A percentile compares a stretch with the other conserved stretches of the same genome.
Evolutionary conservation across 2,329 filamentous ascomycete genomes (phyloP).

Genomic region (Verticillium zaregamsianum): DNA sequence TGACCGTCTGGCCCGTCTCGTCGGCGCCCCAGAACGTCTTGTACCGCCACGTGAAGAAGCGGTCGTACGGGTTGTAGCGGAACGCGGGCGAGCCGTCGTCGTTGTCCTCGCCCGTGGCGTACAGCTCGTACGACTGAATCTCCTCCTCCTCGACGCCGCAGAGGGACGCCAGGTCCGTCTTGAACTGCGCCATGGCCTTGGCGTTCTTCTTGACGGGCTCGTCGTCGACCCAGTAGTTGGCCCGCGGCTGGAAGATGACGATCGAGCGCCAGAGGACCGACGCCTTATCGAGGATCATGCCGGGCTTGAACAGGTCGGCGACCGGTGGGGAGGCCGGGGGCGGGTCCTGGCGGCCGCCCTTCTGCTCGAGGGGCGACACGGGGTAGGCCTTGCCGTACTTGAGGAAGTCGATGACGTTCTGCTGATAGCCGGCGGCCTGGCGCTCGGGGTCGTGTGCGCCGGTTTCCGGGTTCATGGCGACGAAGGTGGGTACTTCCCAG

Average conservation of each 20-base stretch:
- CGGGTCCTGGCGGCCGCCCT: neutral
- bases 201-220: neutral
- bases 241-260: neutral
- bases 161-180: neutral
- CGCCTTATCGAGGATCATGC: slow-evolving; percentile 16
- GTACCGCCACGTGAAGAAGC: slow-evolving; percentile 1
- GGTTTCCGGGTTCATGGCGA: neutral
- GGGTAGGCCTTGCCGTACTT: neutral
- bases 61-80: neutral
- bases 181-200: neutral
- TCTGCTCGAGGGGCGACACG: neutral
- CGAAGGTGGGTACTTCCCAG: slow-evolving; percentile 1
- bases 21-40: neutral
- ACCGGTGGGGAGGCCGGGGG: neutral
- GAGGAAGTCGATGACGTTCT: neutral
- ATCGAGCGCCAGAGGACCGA: neutral
- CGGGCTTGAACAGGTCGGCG: slow-evolving; percentile 29
- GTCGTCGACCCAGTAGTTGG: neutral
- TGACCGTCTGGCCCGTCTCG: neutral
- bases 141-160: neutral
- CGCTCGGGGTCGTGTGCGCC: neutral
- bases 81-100: neutral
- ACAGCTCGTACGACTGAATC: neutral
- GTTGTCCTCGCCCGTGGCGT: neutral
- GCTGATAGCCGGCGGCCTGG: neutral